Conservation (phyloP, 345 rosid genomes). For the Euclidium syriacum region DNA sequence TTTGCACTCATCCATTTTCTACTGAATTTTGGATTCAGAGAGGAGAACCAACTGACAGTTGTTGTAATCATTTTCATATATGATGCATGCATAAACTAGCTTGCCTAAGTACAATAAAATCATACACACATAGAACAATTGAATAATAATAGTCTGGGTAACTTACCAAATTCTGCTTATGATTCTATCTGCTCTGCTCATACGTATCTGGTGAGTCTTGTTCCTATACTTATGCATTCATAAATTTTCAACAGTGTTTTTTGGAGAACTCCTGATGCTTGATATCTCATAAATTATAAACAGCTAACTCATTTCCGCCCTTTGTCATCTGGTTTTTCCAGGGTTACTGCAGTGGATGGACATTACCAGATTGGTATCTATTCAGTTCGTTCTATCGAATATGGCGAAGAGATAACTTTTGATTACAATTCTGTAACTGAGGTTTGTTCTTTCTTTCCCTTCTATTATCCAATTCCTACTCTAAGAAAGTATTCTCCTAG, state of each 20-base stretch:
- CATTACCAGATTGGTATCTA: slow-evolving; percentile 98
- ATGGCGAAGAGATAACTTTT: slow-evolving; percentile 95
- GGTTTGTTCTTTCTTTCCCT: slow-evolving; percentile 38
- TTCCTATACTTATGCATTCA: not conserved
- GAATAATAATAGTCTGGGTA: slow-evolving; percentile 2
- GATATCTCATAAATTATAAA: not conserved
- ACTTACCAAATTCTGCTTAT: not conserved
- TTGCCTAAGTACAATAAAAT: slow-evolving; percentile 5
- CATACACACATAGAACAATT: not conserved
- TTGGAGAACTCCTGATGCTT: slow-evolving; percentile 1
- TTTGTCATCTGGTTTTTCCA: slow-evolving; percentile 30
- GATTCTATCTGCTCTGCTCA: slow-evolving; percentile 3
- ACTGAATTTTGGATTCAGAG: slow-evolving; percentile 8
- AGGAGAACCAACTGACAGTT: slow-evolving; percentile 10
- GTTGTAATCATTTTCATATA: not conserved
- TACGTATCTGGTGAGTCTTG: not conserved
- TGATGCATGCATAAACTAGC: slow-evolving; percentile 14
- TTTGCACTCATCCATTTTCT: not conserved
- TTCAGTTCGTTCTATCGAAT: slow-evolving; percentile 66
- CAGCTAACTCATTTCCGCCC: not conserved
- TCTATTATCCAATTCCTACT: not conserved
- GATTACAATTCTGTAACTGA: slow-evolving; percentile 99
- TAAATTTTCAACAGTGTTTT: not conserved
- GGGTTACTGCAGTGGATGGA: slow-evolving; percentile 99
- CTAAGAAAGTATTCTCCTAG: slow-evolving; percentile 2